Evolutionary conservation across 2,329 filamentous ascomycete species (phyloP).

Genomic region (Akanthomyces muscarius): DNA sequence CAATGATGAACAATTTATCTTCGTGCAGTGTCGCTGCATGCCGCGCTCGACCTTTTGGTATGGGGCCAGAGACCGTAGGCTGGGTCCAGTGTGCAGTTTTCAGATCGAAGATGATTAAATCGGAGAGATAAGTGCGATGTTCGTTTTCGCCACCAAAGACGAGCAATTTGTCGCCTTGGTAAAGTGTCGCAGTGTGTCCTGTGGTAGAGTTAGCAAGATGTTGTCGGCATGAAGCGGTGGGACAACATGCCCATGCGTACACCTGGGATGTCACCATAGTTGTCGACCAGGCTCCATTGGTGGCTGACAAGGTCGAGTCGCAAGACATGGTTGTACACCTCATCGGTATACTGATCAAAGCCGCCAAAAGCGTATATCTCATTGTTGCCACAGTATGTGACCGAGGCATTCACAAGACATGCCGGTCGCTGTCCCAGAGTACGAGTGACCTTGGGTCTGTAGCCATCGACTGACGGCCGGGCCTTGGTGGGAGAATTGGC

Average conservation of each 20-base stretch:
- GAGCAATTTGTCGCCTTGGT: conserved; percentile 90
- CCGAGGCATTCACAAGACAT: conserved; percentile 94
- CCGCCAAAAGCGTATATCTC: conserved; percentile 97
- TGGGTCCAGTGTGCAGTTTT: conserved; percentile 94
- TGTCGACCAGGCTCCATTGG: conserved; percentile 94
- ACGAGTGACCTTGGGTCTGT: conserved; percentile 78
- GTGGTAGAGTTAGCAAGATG: conserved; percentile 19
- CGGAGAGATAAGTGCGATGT: conserved; percentile 89
- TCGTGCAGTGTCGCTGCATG: conserved; percentile 94
- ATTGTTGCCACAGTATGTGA: conserved; percentile 97
- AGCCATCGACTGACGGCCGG: conserved; percentile 63
- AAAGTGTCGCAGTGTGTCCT: conserved; percentile 93
- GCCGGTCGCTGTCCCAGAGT: conserved; percentile 79
- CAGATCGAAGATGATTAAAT: conserved; percentile 93
- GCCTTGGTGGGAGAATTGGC: conserved; percentile 74
- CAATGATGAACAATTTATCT: conserved; percentile 92
- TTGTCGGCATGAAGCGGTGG: background rate
- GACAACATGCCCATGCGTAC: conserved; percentile 79
- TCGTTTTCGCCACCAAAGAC: conserved; percentile 98
- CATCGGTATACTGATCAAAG: conserved; percentile 97
- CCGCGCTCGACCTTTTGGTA: conserved; percentile 84
- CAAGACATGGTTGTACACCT: conserved; percentile 97
- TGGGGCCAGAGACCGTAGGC: conserved; percentile 76
- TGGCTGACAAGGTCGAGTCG: conserved; percentile 80
- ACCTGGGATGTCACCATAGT: conserved; percentile 96